Base-by-base conservation (phyloP, 2,329 filamentous ascomycete species). In the Proliferodiscus dingleyae region DNA sequence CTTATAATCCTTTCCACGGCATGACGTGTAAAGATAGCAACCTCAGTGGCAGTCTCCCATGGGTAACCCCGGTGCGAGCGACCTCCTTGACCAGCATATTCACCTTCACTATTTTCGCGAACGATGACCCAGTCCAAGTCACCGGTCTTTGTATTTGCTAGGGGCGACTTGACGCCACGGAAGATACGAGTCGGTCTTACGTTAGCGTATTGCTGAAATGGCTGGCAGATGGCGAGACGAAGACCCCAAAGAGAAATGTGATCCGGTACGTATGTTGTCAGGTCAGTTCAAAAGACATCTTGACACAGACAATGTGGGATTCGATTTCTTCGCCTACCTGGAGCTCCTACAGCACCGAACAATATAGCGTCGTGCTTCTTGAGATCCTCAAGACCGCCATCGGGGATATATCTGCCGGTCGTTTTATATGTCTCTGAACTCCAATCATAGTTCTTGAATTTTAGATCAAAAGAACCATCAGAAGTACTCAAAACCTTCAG, bases 241-340 rank as follows among this genome's bases (percentile, higher is more conserved):
- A 85, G 69, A 23, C 71, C 69, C 81, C 81, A 84, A 16, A 85
- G 75, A 0, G 78, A 81, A 53, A 84, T 79, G 53, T 83, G 79
- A 54, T 84, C 81, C 0, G 80, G 80, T 0, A 83, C 78, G 41
- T 80, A 72, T 64, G 70, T 22, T 6, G 80, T 79, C 0, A 77
- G 77, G n/a, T n/a, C 65, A 26, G 11, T 6, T 26, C 24, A 11
- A 11, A 6, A 6, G 11, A 6, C 24, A 26, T 26, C 24, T 26
- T 26, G 24, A 26, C n/a, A n/a, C n/a, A n/a, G n/a, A n/a, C n/a
- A n/a, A n/a, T n/a, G n/a, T n/a, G n/a, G n/a, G n/a, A n/a, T n/a
- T n/a, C n/a, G 26, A 7, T 32, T 10, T 9, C 29, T n/a, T 32
- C 7, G 29, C 8, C 8, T n/a, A 72, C 69, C 67, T 45, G 75